Base-by-base conservation (phyloP, 768 basidiomycete genomes). In the Lactarius indigo region DNA sequence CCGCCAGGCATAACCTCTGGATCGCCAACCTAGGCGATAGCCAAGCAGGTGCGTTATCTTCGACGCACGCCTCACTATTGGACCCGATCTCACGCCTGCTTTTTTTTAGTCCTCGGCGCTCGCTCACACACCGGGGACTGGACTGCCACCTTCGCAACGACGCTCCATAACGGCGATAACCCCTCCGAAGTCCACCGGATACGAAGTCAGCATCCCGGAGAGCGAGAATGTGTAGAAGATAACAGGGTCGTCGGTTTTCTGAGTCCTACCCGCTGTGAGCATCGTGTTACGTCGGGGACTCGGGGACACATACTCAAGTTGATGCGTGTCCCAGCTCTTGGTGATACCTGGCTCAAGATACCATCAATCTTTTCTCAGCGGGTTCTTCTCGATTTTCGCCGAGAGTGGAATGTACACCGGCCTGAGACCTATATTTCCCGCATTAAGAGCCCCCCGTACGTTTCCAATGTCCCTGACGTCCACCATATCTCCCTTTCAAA, bases 1-100 rank as follows among this genome's bases (percentile, higher is more conserved):
- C 90, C 41, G 79, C 84, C 23, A 83, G 84, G 68, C 79, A 83
- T 72, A 84, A 90, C 68, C 78, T 92, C 26, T 92, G 91, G 91
- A 77, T 92, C 57, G 90, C 90, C 7, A 91, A 91, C 72, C 80
- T 92, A 31, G 91, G 91, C 17, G 91, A 92, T 73, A 91, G 89
- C 74, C 87, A 89, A 80, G 89, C 89, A 67, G 80, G 90, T 90
- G 69, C 69, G 87, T 78, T 30, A 63, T 58, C 41, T 41, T 31
- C 59, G 54, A 10, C 28, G 54, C 50, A 47, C 35, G 39, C 28
- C 41, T 37, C 59, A 57, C 10, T 15, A 4, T 4, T 26, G 7
- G 4, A 17, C 26, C 30, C 42, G 37, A 50, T 28, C 41, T 61
- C 70, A 59, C 61, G 64, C 39, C 35, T 42, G 30, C 41, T 65